These are phyloP conservation scores for Diaporthe sp. DNA, from an alignment of 2,329 filamentous ascomycete genomes.

Conservation along the genomic window DNA sequence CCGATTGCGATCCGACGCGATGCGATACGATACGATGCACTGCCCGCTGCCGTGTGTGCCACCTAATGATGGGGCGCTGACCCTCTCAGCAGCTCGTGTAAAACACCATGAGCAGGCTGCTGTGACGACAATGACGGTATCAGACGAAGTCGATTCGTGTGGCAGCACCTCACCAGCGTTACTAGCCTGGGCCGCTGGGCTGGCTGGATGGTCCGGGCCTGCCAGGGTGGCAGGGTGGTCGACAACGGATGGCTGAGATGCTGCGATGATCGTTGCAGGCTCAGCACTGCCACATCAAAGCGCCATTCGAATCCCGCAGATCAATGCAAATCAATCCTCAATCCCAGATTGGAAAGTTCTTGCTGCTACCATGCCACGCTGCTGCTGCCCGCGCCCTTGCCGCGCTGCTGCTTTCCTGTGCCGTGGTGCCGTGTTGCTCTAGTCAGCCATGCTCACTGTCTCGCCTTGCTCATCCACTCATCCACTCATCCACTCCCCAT, in stretches of 20 bases:
- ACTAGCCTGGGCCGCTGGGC: background rate
- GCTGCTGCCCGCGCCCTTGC: constrained; percentile 7
- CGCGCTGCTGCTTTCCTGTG: background rate
- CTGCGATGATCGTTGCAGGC: constrained; percentile 31
- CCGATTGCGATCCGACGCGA: constrained; percentile 2
- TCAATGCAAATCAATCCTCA: constrained; percentile 39
- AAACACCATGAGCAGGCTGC: constrained; percentile 25
- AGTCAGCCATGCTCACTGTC: background rate
- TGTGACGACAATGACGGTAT: constrained; percentile 15
- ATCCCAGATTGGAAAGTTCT: constrained; percentile 34
- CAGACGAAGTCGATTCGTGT: constrained; percentile 9
- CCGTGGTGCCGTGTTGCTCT: background rate
- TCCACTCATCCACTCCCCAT: constrained; percentile 1
- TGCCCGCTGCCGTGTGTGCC: constrained; percentile 1
- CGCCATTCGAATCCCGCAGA: constrained; percentile 30
- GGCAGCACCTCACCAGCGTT: background rate
- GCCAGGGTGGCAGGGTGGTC: background rate
- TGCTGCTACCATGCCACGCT: constrained; percentile 9
- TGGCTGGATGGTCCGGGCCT: background rate
- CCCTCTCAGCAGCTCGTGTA: constrained; percentile 17
- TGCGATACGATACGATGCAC: constrained; percentile 19
- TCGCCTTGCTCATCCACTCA: background rate
- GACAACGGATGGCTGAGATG: constrained; percentile 16
- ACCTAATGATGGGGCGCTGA: background rate
- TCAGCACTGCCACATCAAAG: constrained; percentile 39